phyloP scores from a whole-genome alignment of 208 protist species.

The Herpetomonas tarakana region DNA sequence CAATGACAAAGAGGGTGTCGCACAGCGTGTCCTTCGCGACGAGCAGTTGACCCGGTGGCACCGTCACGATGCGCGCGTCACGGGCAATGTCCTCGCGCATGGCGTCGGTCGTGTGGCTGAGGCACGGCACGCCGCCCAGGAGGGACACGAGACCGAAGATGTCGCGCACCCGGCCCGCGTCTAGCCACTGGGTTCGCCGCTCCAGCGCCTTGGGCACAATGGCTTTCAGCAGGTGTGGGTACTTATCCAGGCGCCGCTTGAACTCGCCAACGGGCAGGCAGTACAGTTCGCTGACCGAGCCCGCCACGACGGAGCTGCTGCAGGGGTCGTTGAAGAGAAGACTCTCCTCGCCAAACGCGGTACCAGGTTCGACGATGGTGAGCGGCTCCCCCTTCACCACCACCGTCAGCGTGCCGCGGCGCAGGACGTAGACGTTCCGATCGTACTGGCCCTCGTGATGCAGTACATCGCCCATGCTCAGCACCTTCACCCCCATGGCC shows the following conservation, averaged over 20 bases:
- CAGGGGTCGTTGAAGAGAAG: constrained; percentile 76
- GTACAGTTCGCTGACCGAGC: constrained; percentile 80
- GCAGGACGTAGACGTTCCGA: constrained; percentile 81
- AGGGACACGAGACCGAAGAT: constrained; percentile 67
- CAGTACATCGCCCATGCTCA: constrained; percentile 72
- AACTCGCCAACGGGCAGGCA: constrained; percentile 55
- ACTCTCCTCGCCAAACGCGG: constrained; percentile 78
- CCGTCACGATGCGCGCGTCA: constrained; percentile 32
- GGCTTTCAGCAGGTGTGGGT: constrained; percentile 37
- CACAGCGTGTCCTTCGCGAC: constrained; percentile 41
- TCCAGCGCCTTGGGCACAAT: constrained; percentile 47
- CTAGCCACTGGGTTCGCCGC: constrained; percentile 60
- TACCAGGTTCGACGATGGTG: constrained; percentile 54
- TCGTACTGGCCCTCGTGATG: constrained; percentile 60
- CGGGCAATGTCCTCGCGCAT: constrained; percentile 58
- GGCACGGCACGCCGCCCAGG: constrained; percentile 72
- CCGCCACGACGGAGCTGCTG: constrained; percentile 63
- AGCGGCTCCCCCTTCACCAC: constrained; percentile 69
- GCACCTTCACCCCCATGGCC: constrained; percentile 61
- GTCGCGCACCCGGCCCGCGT: constrained; percentile 57
- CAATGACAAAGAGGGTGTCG: constrained; percentile 71
- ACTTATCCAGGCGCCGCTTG: constrained; percentile 55
- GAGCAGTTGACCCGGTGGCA: constrained; percentile 51
- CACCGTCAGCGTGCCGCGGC: constrained; percentile 59
- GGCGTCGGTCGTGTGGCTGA: constrained; percentile 74